phyloP scores from a whole-genome alignment of 2,329 filamentous ascomycete genomes.

The Apiospora koreana region DNA sequence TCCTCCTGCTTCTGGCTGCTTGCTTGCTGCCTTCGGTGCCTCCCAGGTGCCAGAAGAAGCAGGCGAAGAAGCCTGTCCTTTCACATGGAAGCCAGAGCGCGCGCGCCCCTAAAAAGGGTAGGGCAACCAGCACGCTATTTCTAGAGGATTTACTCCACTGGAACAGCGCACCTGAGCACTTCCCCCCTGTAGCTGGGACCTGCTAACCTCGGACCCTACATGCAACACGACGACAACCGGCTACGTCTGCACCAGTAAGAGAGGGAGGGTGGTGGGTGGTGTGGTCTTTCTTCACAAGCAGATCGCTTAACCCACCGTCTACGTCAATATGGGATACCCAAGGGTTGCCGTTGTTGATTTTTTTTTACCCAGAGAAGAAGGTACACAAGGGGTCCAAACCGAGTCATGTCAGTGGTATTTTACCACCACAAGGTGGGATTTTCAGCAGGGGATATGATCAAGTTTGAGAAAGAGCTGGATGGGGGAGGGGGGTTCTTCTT shows the following conservation, averaged over 20 bases:
- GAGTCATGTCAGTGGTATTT: neutral
- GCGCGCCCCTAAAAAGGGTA: neutral
- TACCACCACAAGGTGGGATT: neutral
- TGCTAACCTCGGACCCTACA: slow-evolving; percentile 12
- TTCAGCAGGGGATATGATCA: neutral
- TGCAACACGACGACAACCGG: slow-evolving; percentile 7
- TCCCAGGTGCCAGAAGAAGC: neutral
- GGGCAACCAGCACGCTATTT: slow-evolving; percentile 11
- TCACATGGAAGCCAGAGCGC: slow-evolving; percentile 2
- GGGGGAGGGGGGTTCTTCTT: neutral
- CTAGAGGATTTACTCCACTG: neutral
- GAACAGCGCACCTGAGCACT: slow-evolving; percentile 3
- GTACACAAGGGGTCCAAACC: neutral
- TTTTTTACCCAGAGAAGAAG: neutral
- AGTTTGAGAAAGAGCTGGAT: neutral
- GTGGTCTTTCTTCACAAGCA: slow-evolving; percentile 2
- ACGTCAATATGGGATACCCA: neutral
- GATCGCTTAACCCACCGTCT: neutral
- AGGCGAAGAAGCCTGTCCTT: neutral
- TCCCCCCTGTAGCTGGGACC: slow-evolving; percentile 5
- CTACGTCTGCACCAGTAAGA: slow-evolving; percentile 9
- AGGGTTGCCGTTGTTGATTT: neutral
- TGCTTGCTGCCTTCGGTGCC: neutral
- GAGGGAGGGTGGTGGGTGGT: neutral
- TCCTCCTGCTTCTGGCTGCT: neutral